phyloP scores from a whole-genome alignment of 2,329 filamentous ascomycete species.

The Apiospora malaysiana region DNA sequence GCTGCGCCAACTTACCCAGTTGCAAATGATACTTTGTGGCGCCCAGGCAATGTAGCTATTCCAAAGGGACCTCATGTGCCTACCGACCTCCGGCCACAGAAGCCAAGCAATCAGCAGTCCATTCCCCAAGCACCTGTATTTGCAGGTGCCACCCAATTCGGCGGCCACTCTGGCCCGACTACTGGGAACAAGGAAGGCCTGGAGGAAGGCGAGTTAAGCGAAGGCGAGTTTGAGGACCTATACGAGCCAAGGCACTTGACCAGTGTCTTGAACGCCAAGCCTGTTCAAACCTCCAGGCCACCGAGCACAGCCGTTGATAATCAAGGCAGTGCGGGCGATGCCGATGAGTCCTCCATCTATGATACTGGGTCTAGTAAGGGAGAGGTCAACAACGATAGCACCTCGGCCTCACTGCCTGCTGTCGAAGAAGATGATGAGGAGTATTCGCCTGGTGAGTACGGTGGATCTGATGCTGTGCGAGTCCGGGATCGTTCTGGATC shows the following conservation, averaged over 20 bases:
- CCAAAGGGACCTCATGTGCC: not conserved
- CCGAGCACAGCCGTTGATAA: constrained; percentile 29
- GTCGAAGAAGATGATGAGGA: constrained; percentile 33
- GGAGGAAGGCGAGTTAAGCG: constrained; percentile 81
- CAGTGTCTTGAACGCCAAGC: not conserved
- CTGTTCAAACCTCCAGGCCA: constrained; percentile 24
- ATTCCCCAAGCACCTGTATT: not conserved
- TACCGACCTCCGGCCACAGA: not conserved
- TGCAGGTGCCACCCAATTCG: not conserved
- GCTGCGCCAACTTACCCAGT: not conserved
- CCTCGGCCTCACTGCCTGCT: constrained; percentile 30
- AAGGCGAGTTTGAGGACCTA: constrained; percentile 66
- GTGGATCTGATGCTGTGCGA: constrained; percentile 34
- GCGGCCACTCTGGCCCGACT: not conserved
- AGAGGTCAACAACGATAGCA: constrained; percentile 31
- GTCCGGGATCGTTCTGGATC: constrained; percentile 56
- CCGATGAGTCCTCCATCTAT: constrained; percentile 42
- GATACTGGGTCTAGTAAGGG: constrained; percentile 35
- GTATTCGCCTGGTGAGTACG: constrained; percentile 33
- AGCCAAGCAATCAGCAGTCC: not conserved
- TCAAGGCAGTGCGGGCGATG: constrained; percentile 36
- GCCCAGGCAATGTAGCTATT: not conserved
- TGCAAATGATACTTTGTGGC: constrained; percentile 14
- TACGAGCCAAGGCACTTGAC: constrained; percentile 51
- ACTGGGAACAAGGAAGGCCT: constrained; percentile 24